Evolutionary conservation across 2,329 filamentous ascomycete species (phyloP), one percentile per base, ranked within the genome.

Genomic region (Neopestalotiopsis sp.): DNA sequence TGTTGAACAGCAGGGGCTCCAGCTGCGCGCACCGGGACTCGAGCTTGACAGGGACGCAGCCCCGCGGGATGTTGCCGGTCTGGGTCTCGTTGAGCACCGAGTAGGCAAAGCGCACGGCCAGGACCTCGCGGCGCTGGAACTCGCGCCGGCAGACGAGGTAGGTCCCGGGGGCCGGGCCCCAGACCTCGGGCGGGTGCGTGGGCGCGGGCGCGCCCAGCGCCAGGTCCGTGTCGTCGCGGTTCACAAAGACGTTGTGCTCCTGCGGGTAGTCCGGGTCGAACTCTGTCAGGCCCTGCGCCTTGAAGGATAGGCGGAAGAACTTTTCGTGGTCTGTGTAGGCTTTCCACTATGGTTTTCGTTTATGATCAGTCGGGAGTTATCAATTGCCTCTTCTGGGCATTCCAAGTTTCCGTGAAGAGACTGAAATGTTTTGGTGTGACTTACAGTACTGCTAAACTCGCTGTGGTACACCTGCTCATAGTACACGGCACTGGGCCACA

Each of bases 191-290:
- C 6, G 62, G 62, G 62, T 40, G 30, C 14, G 62, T 65, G 7
- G 62, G 62, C 7, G 62, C 62, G 2, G 59, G 59, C 1, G 62
- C 62, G 17, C 62, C 62, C n/a, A 65, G 38, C 20, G 38, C 62
- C 17, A 65, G 38, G 20, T 65, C 62, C 24, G 24, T 28, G 5
- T 40, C 62, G 62, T 65, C 45, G 12, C 20, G 20, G 62, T 65
- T 52, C 38, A 65, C 40, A 38, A 65, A 65, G 17, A 65, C 62
- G 34, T 65, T 65, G 62, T 65, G 62, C 30, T 65, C 62, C 45
- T n/a, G 12, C 9, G 62, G 34, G 17, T 65, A 65, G 40, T 49
- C 62, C 20, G 62, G 62, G 24, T 65, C 62, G 45, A 65, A 65
- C 62, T 65, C 62, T 6, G 45, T 28, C n/a, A 65, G 62, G n/a